These are phyloP conservation scores for Fusarium guadeloupense DNA, from an alignment of 2,329 filamentous ascomycete genomes.

Conservation along the genomic window DNA sequence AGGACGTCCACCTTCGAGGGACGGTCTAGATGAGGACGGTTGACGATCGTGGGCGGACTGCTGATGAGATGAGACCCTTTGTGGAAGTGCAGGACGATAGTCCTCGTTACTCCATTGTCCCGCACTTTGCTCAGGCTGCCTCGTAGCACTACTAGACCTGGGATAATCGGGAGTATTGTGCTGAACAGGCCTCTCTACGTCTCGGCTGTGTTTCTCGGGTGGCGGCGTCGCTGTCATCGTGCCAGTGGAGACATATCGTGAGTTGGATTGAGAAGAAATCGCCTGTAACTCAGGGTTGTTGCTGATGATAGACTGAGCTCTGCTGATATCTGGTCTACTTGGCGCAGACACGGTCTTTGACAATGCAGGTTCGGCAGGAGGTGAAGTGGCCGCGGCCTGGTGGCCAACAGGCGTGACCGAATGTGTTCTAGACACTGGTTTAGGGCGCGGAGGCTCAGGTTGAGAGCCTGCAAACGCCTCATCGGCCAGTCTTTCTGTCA, in stretches of 20 bases:
- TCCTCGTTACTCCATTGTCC: constrained; percentile 34
- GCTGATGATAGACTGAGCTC: constrained; percentile 70
- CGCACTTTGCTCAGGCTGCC: constrained; percentile 34
- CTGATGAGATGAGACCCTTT: constrained; percentile 41
- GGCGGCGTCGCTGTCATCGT: constrained; percentile 78
- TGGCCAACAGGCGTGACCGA: constrained; percentile 45
- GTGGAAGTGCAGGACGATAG: constrained; percentile 20
- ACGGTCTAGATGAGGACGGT: constrained; percentile 40
- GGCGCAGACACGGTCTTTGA: constrained; percentile 55
- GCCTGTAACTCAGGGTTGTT: constrained; percentile 70
- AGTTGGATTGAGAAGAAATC: constrained; percentile 57
- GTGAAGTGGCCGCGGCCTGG: constrained; percentile 34
- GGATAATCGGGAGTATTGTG: constrained; percentile 37
- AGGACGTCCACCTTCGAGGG: constrained; percentile 42
- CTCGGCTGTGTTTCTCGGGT: constrained; percentile 52
- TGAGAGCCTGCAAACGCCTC: constrained; percentile 75
- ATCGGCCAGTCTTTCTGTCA: constrained; percentile 82
- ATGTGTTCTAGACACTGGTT: constrained; percentile 42
- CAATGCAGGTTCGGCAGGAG: constrained; percentile 43
- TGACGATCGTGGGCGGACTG: constrained; percentile 42
- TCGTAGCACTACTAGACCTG: constrained; percentile 44
- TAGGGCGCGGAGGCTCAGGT: constrained; percentile 28
- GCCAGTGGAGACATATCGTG: constrained; percentile 66
- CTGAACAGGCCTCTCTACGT: constrained; percentile 25
- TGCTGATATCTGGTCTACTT: constrained; percentile 61